Evolutionary conservation across 1,139 yeast genomes (phyloP).

Genomic region (Lodderomyces margitis): DNA sequence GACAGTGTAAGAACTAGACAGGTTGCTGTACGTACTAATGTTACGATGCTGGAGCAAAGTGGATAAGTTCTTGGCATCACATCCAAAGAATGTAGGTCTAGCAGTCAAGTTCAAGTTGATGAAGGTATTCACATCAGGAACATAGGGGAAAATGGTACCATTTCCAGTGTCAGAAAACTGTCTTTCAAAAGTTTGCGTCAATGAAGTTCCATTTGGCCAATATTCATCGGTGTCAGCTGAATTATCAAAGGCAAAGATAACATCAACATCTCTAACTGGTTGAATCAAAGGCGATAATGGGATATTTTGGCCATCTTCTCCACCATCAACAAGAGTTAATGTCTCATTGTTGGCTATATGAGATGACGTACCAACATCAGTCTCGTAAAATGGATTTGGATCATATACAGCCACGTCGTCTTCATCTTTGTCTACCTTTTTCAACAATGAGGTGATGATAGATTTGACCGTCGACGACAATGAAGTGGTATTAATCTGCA

Average conservation of each 20-base stretch:
- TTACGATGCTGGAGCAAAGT: conserved; percentile 27
- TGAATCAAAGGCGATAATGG: conserved; percentile 42
- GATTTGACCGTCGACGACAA: conserved; percentile 46
- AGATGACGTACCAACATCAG: conserved; percentile 35
- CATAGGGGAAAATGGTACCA: conserved; percentile 75
- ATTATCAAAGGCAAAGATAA: conserved; percentile 50
- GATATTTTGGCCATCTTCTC: conserved; percentile 42
- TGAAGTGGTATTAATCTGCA: conserved; percentile 60
- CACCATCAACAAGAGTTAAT: conserved; percentile 43
- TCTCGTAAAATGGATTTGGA: conserved; percentile 54
- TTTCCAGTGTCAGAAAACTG: conserved; percentile 64
- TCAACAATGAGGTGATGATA: conserved; percentile 45
- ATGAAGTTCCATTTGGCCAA: conserved; percentile 44
- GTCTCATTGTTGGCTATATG: conserved; percentile 33
- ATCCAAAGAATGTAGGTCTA: conserved; percentile 82
- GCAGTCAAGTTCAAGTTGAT: conserved; percentile 57
- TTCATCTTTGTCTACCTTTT: conserved; percentile 42
- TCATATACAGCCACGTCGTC: conserved; percentile 44
- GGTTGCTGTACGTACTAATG: conserved; percentile 17
- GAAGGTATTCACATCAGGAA: conserved; percentile 74
- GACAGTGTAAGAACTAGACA: conserved; percentile 42
- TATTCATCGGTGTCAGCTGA: conserved; percentile 41
- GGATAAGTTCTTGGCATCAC: conserved; percentile 68
- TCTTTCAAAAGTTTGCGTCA: conserved; percentile 57
- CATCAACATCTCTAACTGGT: conserved; percentile 39